phyloP scores from a whole-genome alignment of 768 basidiomycete species.

The Mycena rebaudengoi region DNA sequence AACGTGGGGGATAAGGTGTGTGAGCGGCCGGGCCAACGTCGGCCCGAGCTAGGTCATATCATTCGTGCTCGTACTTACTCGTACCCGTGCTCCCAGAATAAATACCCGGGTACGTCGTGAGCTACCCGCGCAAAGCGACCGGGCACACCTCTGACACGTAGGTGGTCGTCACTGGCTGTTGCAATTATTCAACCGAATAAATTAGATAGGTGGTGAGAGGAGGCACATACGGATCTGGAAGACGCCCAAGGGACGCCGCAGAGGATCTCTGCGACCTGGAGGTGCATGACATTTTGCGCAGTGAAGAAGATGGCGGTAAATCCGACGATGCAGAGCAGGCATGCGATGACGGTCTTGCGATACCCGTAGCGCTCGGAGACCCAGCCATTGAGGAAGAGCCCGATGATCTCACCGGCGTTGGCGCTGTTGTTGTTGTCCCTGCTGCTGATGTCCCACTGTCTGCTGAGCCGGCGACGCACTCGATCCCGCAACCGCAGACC shows the following conservation, averaged over 20 bases:
- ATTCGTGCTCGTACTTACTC: too few relatives aligned
- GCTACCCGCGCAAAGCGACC: not conserved
- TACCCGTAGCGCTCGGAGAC: not conserved
- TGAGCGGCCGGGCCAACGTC: too few relatives aligned
- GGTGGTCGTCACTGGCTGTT: not conserved
- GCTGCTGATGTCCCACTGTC: too few relatives aligned
- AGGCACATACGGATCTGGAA: not conserved
- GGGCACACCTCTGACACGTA: not conserved
- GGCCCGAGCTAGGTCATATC: too few relatives aligned
- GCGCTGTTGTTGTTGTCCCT: too few relatives aligned
- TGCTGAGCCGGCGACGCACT: too few relatives aligned
- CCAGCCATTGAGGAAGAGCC: slow-evolving; percentile 28
- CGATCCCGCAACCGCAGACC: too few relatives aligned
- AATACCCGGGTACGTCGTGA: not conserved
- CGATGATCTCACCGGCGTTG: slow-evolving; percentile 31
- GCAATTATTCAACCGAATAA: not conserved
- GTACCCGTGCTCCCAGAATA: not conserved
- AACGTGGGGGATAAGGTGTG: too few relatives aligned
- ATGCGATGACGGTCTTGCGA: not conserved
- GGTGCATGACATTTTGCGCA: not conserved
- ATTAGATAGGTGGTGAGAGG: not conserved
- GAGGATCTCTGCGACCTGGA: not conserved
- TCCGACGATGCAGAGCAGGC: not conserved
- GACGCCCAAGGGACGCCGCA: not conserved
- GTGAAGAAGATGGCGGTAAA: not conserved